Percentiles rank a stretch among this genome's conserved stretches.
Evolutionary conservation across 1,284 basidiomycete species (phyloP).

Genomic region (Takashimella koratensis): DNA sequence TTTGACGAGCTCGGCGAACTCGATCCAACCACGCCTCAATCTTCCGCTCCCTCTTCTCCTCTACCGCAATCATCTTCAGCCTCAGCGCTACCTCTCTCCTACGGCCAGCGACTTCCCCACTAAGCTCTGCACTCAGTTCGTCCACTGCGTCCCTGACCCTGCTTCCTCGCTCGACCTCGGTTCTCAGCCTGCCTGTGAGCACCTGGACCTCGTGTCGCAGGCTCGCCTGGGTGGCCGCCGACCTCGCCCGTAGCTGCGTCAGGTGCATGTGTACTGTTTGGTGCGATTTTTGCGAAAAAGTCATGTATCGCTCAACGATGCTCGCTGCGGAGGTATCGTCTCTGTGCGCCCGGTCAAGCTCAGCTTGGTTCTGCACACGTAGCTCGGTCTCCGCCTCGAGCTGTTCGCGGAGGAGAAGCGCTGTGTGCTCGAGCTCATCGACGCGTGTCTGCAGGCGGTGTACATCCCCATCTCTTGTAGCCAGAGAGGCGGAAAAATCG

Average conservation of each 20-base stretch:
- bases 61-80: conserved; percentile 63
- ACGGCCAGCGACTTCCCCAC: conserved; percentile 69
- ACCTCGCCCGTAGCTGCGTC: conserved; percentile 55
- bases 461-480: conserved; percentile 52
- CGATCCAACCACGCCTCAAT: conserved; percentile 45
- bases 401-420: conserved; percentile 53
- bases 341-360: conserved; percentile 50
- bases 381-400: conserved; percentile 60
- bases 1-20: conserved; percentile 32
- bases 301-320: conserved; percentile 87
- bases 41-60: conserved; percentile 55
- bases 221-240: conserved; percentile 61
- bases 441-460: conserved; percentile 74
- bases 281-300: conserved; percentile 76
- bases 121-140: conserved; percentile 67
- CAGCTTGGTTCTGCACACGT: conserved; percentile 55
- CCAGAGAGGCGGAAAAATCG: conserved; percentile 40
- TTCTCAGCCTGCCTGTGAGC: conserved; percentile 18
- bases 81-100: conserved; percentile 68
- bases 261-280: conserved; percentile 66
- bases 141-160: conserved; percentile 63
- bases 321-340: conserved; percentile 74
- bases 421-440: conserved; percentile 67
- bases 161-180: conserved; percentile 39
- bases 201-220: conserved; percentile 47